A percentile compares a stretch with the other conserved stretches of the same genome.
Evolutionary conservation across 179 eudicot species (phyloP).

Genomic region (Gypsophila paniculata): DNA sequence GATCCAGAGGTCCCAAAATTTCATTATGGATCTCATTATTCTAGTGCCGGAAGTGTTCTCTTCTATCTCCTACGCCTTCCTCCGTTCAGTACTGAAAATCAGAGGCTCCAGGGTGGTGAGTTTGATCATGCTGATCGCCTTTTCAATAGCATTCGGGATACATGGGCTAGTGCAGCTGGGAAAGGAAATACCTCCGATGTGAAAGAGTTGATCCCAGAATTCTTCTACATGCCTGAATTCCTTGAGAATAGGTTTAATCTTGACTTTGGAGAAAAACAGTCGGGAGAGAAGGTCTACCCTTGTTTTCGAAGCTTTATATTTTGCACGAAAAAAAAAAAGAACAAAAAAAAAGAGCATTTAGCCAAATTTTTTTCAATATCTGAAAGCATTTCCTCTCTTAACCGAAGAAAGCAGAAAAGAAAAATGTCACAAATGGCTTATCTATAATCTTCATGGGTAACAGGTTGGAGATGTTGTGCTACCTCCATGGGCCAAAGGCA

Average conservation of each 20-base stretch:
- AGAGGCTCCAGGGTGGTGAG: conserved; percentile 98
- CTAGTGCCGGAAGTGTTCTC: conserved; percentile 98
- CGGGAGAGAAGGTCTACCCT: conserved; percentile 87
- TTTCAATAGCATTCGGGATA: conserved; percentile 78
- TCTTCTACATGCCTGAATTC: conserved; percentile 96
- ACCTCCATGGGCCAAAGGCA: conserved; percentile 98
- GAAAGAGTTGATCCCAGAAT: conserved; percentile 96
- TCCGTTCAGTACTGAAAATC: conserved; percentile 87
- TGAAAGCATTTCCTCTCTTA: conserved; percentile 1
- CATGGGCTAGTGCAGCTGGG: conserved; percentile 98
- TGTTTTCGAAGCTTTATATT: not conserved
- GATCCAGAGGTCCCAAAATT: conserved; percentile 99
- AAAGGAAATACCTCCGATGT: conserved; percentile 98
- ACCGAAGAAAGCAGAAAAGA: not conserved
- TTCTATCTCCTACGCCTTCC: conserved; percentile 93
- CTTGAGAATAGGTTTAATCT: conserved; percentile 85
- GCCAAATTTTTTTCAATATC: not conserved
- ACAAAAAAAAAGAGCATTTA: conserved; percentile 1
- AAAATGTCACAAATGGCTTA: not conserved
- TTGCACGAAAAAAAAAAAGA: not conserved
- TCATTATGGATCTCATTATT: conserved; percentile 98
- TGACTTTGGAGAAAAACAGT: conserved; percentile 95
- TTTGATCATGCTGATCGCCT: conserved; percentile 99
- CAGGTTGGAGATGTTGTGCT: conserved; percentile 85
- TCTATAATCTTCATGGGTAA: conserved; percentile 22